Evolutionary conservation across 2,329 filamentous ascomycete genomes (phyloP), one percentile per base, ranked within the genome.

Genomic region (Beauveria sp.): DNA sequence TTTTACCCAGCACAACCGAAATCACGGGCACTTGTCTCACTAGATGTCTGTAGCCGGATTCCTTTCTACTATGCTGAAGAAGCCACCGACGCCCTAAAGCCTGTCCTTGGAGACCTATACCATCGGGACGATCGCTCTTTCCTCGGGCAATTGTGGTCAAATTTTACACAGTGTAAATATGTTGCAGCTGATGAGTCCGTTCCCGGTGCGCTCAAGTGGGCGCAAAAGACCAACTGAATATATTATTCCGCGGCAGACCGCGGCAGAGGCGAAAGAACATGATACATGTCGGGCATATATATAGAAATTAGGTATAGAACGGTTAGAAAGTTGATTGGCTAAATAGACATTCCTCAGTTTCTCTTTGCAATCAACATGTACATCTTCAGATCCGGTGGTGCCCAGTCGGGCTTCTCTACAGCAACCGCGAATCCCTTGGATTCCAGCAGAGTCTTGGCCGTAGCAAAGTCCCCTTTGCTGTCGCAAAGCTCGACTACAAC

Each of bases 1-100:
- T 8, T 3, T 8, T 2, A 34, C n/a, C 9, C 18, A 20, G 18
- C 31, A 28, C 18, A 49, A 49, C 57, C 50, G 57, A 54, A 18
- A 43, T 8, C 8, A 28, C 24, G 40, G 34, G 34, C 3, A 55
- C 14, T 24, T 14, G n/a, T 14, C 40, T 60, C 1, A 61, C 50
- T 6, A 26, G 5, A 26, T 5, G 5, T 3, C 7, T n/a, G 14
- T 59, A 77, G 75, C 28, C 72, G 74, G 42, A 85, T 86, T 51
- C 83, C 83, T 16, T 85, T 85, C 71, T 87, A 87, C 75, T 76
- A 84, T 66, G 83, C 83, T 24, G 78, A 82, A 63, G 79, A 83
- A 69, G 83, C 83, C n/a, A 84, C 82, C 10, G 74, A 79, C 62
- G 80, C 83, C 43, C 83, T 86, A 69, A 77, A 76, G 68, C 78